phyloP scores from a whole-genome alignment of 2,329 filamentous ascomycete species.

The Aspergillus japonicus region DNA sequence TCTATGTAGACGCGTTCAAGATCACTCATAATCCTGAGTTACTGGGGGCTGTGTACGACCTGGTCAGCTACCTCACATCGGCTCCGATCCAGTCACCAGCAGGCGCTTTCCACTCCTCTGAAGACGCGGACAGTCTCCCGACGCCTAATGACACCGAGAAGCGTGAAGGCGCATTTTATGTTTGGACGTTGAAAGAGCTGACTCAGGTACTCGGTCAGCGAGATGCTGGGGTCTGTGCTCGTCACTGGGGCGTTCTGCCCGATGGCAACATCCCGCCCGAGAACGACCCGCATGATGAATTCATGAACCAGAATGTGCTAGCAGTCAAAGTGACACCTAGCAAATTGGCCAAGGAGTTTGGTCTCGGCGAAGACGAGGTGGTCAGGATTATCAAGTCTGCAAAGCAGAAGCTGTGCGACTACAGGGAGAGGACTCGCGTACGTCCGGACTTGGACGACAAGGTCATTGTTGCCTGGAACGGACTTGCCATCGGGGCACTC shows the following conservation, averaged over 20 bases:
- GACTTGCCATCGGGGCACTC: constrained; percentile 80
- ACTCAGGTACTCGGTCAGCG: constrained; percentile 69
- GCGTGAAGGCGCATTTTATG: constrained; percentile 88
- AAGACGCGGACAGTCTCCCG: constrained; percentile 83
- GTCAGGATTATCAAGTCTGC: constrained; percentile 65
- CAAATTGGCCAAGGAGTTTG: constrained; percentile 73
- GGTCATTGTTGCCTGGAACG: constrained; percentile 83
- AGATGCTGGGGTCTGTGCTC: constrained; percentile 71
- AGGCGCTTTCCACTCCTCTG: constrained; percentile 82
- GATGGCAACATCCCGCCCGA: constrained; percentile 82
- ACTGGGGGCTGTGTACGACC: constrained; percentile 73
- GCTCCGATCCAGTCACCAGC: constrained; percentile 63
- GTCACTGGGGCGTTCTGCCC: constrained; percentile 78
- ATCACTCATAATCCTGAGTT: constrained; percentile 68
- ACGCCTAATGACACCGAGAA: constrained; percentile 74
- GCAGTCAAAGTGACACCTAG: constrained; percentile 66
- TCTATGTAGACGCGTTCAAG: constrained; percentile 85
- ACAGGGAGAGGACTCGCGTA: constrained; percentile 71
- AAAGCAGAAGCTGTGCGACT: constrained; percentile 65
- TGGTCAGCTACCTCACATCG: constrained; percentile 81
- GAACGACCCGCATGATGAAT: constrained; percentile 88
- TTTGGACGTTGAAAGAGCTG: constrained; percentile 89
- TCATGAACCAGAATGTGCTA: constrained; percentile 89
- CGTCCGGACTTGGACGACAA: constrained; percentile 83
- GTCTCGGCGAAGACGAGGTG: constrained; percentile 67